Evolutionary conservation across 768 basidiomycete species (phyloP).

Genomic region (Boletus pseudo-olivaceus): DNA sequence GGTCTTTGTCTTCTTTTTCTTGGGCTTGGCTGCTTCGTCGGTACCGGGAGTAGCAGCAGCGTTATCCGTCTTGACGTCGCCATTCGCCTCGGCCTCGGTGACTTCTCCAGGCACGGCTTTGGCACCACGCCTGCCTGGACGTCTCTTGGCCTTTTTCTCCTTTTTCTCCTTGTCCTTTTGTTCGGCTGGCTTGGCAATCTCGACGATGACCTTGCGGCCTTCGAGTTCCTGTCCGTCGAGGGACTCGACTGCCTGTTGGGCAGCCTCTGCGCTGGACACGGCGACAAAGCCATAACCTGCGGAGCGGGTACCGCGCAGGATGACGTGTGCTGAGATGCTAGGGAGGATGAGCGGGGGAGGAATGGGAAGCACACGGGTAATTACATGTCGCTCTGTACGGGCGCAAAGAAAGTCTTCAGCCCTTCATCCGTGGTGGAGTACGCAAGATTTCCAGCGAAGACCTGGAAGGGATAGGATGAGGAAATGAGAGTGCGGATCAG

Average conservation of each 20-base stretch:
- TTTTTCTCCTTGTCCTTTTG: conserved; percentile 79
- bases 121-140: conserved; percentile 79
- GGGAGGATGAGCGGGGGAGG: conserved; percentile 12
- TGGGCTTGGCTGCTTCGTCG: conserved; percentile 60
- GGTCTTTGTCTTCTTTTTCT: conserved; percentile 79
- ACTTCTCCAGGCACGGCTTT: conserved; percentile 88
- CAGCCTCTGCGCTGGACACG: conserved; percentile 74
- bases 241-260: conserved; percentile 78
- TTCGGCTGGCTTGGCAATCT: conserved; percentile 88
- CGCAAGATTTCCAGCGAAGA: conserved; percentile 95
- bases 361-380: conserved; percentile 31
- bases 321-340: conserved; percentile 82
- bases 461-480: conserved; percentile 41
- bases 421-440: conserved; percentile 92
- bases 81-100: conserved; percentile 85
- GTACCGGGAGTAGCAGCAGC: conserved; percentile 46
- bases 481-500: conserved; percentile 18
- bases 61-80: conserved; percentile 62
- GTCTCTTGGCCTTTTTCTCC: conserved; percentile 75
- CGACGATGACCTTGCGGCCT: conserved; percentile 83
- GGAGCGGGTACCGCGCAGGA: conserved; percentile 79
- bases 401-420: conserved; percentile 91
- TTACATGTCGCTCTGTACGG: conserved; percentile 84
- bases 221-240: conserved; percentile 90
- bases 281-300: conserved; percentile 95